phyloP scores from a whole-genome alignment of 2,329 filamentous ascomycete genomes.

The Penicillium fuscoglaucum region DNA sequence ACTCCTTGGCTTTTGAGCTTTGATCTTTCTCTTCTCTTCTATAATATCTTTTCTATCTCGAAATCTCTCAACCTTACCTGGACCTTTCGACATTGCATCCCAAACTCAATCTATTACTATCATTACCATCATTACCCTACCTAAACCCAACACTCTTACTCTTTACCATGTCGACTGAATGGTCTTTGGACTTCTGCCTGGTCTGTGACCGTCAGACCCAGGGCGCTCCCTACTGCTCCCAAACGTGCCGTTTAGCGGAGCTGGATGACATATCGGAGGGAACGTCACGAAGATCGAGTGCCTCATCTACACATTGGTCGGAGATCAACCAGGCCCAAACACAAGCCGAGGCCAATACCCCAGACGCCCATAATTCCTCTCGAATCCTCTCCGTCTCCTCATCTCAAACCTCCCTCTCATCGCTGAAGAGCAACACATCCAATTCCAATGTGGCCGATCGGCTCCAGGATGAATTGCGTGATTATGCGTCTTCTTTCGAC shows the following conservation, averaged over 20 bases:
- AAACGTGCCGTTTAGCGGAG: conserved; percentile 84
- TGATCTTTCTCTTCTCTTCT: conserved; percentile 3
- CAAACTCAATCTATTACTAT: neutral
- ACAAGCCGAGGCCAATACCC: conserved; percentile 1
- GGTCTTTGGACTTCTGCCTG: conserved; percentile 91
- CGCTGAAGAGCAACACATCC: conserved; percentile 65
- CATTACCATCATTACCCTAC: neutral
- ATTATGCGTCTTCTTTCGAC: conserved; percentile 88
- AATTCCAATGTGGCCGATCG: conserved; percentile 65
- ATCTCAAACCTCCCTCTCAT: conserved; percentile 81
- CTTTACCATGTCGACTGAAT: conserved; percentile 47
- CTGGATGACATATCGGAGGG: conserved; percentile 68
- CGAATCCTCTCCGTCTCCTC: conserved; percentile 59
- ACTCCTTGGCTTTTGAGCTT: neutral
- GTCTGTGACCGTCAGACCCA: conserved; percentile 88
- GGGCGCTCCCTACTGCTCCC: conserved; percentile 83
- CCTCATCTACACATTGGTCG: conserved; percentile 12
- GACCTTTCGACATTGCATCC: neutral
- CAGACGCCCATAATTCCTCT: conserved; percentile 21
- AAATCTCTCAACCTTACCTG: neutral
- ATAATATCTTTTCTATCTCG: neutral
- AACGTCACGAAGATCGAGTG: conserved; percentile 20
- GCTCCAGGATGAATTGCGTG: conserved; percentile 74
- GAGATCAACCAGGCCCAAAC: conserved; percentile 9
- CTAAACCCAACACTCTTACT: neutral